These are phyloP conservation scores for Pseudogymnoascus sp. DNA, from an alignment of 2,329 filamentous ascomycete species.

Conservation along the genomic window DNA sequence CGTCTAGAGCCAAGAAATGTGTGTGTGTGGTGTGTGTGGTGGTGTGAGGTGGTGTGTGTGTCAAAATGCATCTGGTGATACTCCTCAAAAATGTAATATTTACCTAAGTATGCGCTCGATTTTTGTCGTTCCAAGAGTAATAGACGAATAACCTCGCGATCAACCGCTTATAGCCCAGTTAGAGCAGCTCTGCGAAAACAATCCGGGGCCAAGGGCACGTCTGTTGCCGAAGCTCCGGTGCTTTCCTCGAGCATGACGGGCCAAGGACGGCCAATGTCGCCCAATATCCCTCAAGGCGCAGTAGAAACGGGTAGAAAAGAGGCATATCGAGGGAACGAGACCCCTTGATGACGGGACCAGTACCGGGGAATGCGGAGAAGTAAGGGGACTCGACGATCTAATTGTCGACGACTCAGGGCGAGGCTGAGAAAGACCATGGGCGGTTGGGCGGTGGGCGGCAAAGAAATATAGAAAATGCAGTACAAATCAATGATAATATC, in stretches of 20 bases:
- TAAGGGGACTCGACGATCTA: not conserved
- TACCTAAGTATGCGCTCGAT: not conserved
- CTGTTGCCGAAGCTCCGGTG: conserved; percentile 3
- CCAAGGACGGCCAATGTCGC: not conserved
- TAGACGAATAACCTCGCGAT: conserved; percentile 2
- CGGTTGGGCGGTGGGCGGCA: not conserved
- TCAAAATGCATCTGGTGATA: not conserved
- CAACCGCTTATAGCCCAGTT: conserved; percentile 9
- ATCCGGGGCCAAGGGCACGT: not conserved
- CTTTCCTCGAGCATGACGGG: not conserved
- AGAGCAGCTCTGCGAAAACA: not conserved
- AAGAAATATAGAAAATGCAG: not conserved
- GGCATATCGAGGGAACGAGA: not conserved
- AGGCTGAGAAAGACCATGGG: not conserved
- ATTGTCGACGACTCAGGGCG: not conserved
- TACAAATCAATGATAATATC: not conserved
- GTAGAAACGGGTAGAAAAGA: not conserved
- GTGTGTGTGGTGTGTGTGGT: not conserved
- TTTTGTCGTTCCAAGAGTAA: not conserved
- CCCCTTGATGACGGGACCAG: not conserved
- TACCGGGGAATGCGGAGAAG: not conserved
- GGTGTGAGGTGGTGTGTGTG: not conserved
- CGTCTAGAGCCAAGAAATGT: not conserved
- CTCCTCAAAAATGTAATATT: conserved; percentile 6
- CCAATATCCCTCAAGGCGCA: conserved; percentile 6